Conservation (phyloP, 495 filamentous ascomycete species). For the Trichoderma orchidacearum region DNA sequence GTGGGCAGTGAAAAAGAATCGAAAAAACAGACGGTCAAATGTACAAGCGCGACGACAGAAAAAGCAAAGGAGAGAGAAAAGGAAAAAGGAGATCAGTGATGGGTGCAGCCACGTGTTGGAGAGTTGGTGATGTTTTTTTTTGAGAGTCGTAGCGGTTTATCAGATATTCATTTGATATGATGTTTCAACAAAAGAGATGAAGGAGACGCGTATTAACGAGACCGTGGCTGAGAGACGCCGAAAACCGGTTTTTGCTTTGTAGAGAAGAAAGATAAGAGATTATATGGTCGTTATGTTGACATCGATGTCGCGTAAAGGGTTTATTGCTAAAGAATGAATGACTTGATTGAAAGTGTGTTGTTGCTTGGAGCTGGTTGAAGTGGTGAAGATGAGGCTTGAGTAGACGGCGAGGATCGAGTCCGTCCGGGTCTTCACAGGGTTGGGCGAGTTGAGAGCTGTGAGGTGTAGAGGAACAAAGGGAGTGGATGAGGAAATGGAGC, state of each 20-base stretch:
- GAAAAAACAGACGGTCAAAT: not conserved
- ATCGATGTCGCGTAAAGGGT: constrained; percentile 40
- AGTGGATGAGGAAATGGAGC: not conserved
- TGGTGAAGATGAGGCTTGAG: constrained; percentile 2
- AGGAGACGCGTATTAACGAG: not conserved
- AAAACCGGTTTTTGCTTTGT: not conserved
- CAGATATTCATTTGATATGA: not conserved
- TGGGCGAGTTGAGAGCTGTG: not conserved
- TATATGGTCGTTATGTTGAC: constrained; percentile 54
- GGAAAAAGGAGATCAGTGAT: not conserved
- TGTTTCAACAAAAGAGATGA: not conserved
- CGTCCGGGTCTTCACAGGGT: not conserved
- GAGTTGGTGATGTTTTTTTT: not conserved
- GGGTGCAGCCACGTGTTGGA: not conserved
- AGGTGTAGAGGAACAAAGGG: not conserved
- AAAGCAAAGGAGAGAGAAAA: not conserved
- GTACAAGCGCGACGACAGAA: too few species aligned
- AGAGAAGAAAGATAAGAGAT: constrained; percentile 4
- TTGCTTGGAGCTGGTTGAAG: constrained; percentile 6
- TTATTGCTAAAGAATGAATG: constrained; percentile 26
- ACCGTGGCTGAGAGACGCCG: not conserved
- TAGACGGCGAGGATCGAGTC: not conserved
- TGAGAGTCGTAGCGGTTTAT: not conserved
- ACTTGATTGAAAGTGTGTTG: constrained; percentile 19
- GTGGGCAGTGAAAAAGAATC: not conserved